These are phyloP conservation scores for Sordariomycetes sp. DNA, from an alignment of 2,329 filamentous ascomycete genomes.

Conservation along the genomic window DNA sequence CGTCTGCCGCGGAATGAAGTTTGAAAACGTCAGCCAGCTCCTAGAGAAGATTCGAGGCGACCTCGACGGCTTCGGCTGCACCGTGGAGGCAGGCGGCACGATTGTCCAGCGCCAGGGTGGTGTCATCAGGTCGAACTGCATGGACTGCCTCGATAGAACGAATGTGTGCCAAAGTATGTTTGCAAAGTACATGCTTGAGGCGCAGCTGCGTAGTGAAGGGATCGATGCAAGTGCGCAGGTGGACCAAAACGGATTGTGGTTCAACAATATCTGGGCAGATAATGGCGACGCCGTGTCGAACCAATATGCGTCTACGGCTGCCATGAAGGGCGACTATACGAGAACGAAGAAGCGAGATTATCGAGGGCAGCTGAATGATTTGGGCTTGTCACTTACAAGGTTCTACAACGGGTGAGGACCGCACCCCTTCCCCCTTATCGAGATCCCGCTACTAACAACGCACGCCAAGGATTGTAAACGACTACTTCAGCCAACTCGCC, in stretches of 20 bases:
- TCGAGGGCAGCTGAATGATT: constrained; percentile 79
- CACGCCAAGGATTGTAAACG: constrained; percentile 71
- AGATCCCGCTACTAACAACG: background rate
- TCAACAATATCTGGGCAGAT: constrained; percentile 94
- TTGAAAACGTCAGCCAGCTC: constrained; percentile 80
- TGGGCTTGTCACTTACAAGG: constrained; percentile 74
- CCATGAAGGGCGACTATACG: constrained; percentile 94
- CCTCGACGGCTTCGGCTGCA: constrained; percentile 62
- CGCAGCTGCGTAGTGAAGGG: constrained; percentile 63
- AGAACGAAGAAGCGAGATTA: constrained; percentile 83
- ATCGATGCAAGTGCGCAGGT: constrained; percentile 61
- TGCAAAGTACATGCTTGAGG: constrained; percentile 68
- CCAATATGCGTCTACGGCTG: constrained; percentile 90
- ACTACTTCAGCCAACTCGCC: constrained; percentile 90
- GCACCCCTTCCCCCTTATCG: background rate
- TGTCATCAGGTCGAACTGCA: constrained; percentile 88
- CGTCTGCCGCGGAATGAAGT: constrained; percentile 91
- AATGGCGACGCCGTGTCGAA: constrained; percentile 94
- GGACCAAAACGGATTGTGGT: constrained; percentile 79
- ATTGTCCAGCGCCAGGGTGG: constrained; percentile 47
- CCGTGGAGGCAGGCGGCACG: constrained; percentile 36
- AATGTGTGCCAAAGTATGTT: constrained; percentile 93
- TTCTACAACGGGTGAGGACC: constrained; percentile 49
- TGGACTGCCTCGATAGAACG: constrained; percentile 94
- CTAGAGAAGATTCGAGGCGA: constrained; percentile 55